phyloP scores from a whole-genome alignment of 805 yeast species.

The Myxozyma melibiosi region DNA sequence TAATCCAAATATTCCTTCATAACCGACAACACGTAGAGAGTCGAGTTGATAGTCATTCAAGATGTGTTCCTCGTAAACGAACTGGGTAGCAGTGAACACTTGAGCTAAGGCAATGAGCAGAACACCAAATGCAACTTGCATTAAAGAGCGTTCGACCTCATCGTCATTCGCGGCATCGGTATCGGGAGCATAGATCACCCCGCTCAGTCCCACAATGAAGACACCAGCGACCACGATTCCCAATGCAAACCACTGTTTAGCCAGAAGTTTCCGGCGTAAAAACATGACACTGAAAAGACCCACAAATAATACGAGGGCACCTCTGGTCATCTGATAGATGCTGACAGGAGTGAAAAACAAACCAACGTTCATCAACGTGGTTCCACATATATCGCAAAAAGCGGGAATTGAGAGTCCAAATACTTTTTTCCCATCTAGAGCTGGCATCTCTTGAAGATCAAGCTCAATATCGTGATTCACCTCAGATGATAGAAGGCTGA shows the following conservation, averaged over 20 bases:
- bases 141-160: conserved; percentile 4
- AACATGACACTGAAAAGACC: conserved; percentile 69
- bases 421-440: conserved; percentile 39
- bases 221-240: conserved; percentile 69
- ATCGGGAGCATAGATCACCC: conserved; percentile 45
- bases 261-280: conserved; percentile 56
- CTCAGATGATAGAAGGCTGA: conserved; percentile 13
- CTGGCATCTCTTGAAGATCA: neutral
- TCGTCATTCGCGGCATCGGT: conserved; percentile 9
- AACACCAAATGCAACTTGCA: conserved; percentile 54
- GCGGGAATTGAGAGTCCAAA: conserved; percentile 61
- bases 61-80: conserved; percentile 75
- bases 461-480: neutral
- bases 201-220: conserved; percentile 71
- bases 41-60: conserved; percentile 54
- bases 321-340: conserved; percentile 83
- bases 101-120: conserved; percentile 61
- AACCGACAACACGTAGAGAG: conserved; percentile 69
- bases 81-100: conserved; percentile 71
- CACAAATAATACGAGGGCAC: conserved; percentile 73
- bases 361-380: conserved; percentile 77
- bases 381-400: conserved; percentile 68
- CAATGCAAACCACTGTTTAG: conserved; percentile 69
- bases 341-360: conserved; percentile 74
- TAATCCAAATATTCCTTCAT: conserved; percentile 72